Percentiles rank a stretch among this genome's conserved stretches.
Evolutionary conservation across 768 basidiomycete species (phyloP).

Genomic region (Tulasnella sp.): DNA sequence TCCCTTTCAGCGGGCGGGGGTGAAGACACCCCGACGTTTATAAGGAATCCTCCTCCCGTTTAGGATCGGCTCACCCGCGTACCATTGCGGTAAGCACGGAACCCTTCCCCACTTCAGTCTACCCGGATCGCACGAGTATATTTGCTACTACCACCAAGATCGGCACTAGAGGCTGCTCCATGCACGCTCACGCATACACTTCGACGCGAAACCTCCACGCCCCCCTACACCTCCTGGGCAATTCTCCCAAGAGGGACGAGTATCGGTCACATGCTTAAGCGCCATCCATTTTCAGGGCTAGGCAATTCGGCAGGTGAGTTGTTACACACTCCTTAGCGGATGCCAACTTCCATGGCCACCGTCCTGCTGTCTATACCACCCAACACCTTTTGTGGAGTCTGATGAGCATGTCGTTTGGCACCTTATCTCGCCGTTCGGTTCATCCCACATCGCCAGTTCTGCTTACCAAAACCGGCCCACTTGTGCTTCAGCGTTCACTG

Average conservation of each 20-base stretch:
- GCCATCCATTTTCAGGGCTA: conserved; percentile 88
- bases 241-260: conserved; percentile 22
- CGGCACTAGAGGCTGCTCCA: conserved; percentile 73
- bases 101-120: conserved; percentile 84
- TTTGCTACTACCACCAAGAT: conserved; percentile 85
- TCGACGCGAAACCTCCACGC: conserved; percentile 70
- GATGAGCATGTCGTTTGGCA: conserved; percentile 29
- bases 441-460: conserved; percentile 63
- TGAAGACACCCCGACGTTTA: conserved; percentile 53
- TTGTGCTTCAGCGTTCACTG: conserved; percentile 54
- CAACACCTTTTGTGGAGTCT: conserved; percentile 49
- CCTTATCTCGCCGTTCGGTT: conserved; percentile 52
- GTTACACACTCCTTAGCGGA: conserved; percentile 80
- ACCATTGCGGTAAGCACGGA: conserved; percentile 80
- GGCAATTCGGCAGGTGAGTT: conserved; percentile 86
- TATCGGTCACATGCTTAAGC: conserved; percentile 80
- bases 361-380: conserved; percentile 83
- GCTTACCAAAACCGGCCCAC: conserved; percentile 66
- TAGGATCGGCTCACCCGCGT: conserved; percentile 80
- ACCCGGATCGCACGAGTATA: conserved; percentile 79
- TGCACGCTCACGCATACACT: conserved; percentile 63
- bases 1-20: conserved; percentile 58
- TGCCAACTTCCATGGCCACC: conserved; percentile 81
- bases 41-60: conserved; percentile 67
- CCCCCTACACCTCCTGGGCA: conserved; percentile 42